Evolutionary conservation across 2,329 filamentous ascomycete species (phyloP).

Genomic region (Penicillium verrucosum): DNA sequence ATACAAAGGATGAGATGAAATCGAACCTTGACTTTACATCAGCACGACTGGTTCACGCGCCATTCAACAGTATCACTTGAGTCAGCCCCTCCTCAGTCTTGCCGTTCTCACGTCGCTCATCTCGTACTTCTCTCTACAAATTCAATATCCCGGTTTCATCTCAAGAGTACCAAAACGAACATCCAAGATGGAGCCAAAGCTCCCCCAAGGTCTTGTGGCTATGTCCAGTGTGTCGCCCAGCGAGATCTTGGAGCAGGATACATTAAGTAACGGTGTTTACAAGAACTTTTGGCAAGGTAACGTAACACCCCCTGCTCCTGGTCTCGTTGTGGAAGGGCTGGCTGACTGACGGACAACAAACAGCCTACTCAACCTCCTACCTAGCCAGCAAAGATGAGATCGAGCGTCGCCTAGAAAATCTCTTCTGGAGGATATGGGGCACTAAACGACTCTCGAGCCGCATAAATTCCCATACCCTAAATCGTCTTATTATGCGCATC

Average conservation of each 20-base stretch:
- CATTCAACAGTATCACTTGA: background rate
- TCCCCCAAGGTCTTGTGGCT: conserved; percentile 44
- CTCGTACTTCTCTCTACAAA: background rate
- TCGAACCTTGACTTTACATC: background rate
- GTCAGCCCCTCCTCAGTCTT: background rate
- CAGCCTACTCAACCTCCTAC: conserved; percentile 49
- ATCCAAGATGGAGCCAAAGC: conserved; percentile 35
- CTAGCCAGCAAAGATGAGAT: conserved; percentile 40
- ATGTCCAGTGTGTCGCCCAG: conserved; percentile 38
- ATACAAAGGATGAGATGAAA: conserved; percentile 7
- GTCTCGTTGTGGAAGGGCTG: background rate
- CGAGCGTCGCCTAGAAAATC: conserved; percentile 48
- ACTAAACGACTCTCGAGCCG: conserved; percentile 36
- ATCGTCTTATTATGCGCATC: conserved; percentile 45
- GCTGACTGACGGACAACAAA: background rate
- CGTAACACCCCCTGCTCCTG: background rate
- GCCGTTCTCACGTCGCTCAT: background rate
- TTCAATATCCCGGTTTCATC: background rate
- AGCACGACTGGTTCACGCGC: background rate
- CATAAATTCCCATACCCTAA: conserved; percentile 42
- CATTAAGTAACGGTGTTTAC: conserved; percentile 41
- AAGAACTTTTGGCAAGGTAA: conserved; percentile 51
- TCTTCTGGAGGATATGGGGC: conserved; percentile 54
- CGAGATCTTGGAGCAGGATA: conserved; percentile 37
- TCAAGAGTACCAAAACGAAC: background rate